A percentile compares a stretch with the other conserved stretches of the same genome.
Conservation (phyloP, 495 filamentous ascomycete genomes). For the Cladorrhinum samala region DNA sequence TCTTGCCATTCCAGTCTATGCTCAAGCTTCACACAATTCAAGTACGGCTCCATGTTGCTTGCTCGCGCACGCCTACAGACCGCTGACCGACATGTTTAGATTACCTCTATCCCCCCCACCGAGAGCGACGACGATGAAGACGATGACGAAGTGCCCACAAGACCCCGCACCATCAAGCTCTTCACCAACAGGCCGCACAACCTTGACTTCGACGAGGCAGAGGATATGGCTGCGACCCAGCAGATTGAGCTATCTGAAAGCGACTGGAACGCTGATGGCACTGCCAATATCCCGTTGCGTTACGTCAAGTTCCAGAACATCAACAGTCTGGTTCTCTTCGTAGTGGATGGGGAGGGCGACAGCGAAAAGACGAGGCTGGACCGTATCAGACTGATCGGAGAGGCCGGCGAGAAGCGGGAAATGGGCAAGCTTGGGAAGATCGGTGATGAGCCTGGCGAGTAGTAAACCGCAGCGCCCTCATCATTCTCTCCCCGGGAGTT, state of each 20-base stretch:
- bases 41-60: constrained; percentile 24
- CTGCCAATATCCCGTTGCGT: constrained; percentile 73
- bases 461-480: constrained; percentile 10
- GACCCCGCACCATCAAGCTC: constrained; percentile 77
- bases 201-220: constrained; percentile 91
- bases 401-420: constrained; percentile 85
- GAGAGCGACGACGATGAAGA: constrained; percentile 54
- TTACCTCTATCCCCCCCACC: constrained; percentile 73
- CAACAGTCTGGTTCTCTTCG: constrained; percentile 76
- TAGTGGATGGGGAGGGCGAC: constrained; percentile 80
- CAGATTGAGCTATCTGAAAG: constrained; percentile 59
- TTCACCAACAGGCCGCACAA: constrained; percentile 84
- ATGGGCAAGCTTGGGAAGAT: constrained; percentile 96
- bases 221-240: constrained; percentile 75
- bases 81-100: constrained; percentile 41
- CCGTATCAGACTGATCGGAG: constrained; percentile 78
- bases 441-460: constrained; percentile 67
- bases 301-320: constrained; percentile 98
- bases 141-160: constrained; percentile 63
- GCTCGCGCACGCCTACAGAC: constrained; percentile 8
- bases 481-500: no score
- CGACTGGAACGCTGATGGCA: constrained; percentile 90
- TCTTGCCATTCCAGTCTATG: constrained; percentile 80
- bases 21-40: constrained; percentile 84
- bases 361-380: constrained; percentile 83